A percentile compares a stretch with the other conserved stretches of the same genome.
phyloP scores from a whole-genome alignment of 1,284 basidiomycete genomes.

The Caloboletus firmus region DNA sequence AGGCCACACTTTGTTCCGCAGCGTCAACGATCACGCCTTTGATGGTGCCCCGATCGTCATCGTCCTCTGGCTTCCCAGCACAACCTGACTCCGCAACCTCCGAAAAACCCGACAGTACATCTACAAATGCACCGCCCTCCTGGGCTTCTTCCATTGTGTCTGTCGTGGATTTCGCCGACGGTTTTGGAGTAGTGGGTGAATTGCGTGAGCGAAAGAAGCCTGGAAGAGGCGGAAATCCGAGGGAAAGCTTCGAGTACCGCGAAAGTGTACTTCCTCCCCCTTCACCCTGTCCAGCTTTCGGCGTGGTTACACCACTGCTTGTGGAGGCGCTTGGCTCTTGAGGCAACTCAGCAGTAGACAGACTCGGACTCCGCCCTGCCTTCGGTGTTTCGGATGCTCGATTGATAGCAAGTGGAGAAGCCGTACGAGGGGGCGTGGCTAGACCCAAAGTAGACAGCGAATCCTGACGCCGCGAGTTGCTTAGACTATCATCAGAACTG shows the following conservation, averaged over 20 bases:
- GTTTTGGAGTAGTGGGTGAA: slow-evolving; percentile 41
- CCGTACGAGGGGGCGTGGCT: slow-evolving; percentile 27
- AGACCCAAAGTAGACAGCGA: slow-evolving; percentile 29
- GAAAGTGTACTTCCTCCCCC: slow-evolving; percentile 29
- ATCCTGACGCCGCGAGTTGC: slow-evolving; percentile 21
- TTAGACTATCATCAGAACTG: slow-evolving; percentile 22
- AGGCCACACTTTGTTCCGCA: slow-evolving; percentile 20
- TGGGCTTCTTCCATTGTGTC: slow-evolving; percentile 31
- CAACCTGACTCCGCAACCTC: slow-evolving; percentile 7
- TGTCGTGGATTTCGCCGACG: slow-evolving; percentile 17
- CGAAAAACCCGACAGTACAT: slow-evolving; percentile 6
- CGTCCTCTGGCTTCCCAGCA: slow-evolving; percentile 37
- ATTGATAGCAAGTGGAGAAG: slow-evolving; percentile 16
- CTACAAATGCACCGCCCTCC: slow-evolving; percentile 23
- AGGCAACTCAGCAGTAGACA: slow-evolving; percentile 29
- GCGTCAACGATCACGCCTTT: slow-evolving; percentile 42
- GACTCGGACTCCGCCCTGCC: slow-evolving; percentile 33
- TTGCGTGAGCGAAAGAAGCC: slow-evolving; percentile 64
- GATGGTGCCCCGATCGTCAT: slow-evolving; percentile 63
- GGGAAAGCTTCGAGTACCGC: slow-evolving; percentile 45
- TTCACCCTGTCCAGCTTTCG: slow-evolving; percentile 39
- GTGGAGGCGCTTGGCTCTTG: slow-evolving; percentile 42
- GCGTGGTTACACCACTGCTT: slow-evolving; percentile 55
- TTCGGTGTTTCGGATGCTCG: slow-evolving; percentile 35
- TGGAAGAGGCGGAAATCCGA: slow-evolving; percentile 62